These are phyloP conservation scores for Rosa hybrid DNA, from an alignment of 331 rosid genomes.

Conservation along the genomic window DNA sequence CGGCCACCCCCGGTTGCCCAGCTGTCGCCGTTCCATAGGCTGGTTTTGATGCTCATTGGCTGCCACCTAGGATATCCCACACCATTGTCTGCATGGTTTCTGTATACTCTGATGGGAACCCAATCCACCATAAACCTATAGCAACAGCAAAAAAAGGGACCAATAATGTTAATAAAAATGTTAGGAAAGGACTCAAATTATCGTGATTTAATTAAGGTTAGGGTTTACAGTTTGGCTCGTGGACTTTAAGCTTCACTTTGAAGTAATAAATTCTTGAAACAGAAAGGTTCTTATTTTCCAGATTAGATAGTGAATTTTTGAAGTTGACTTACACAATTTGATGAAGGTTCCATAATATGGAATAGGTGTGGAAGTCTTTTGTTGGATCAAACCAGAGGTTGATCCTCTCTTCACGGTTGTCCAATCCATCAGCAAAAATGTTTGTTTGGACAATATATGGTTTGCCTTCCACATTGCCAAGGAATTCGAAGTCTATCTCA, in stretches of 20 bases:
- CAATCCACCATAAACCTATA: constrained; percentile 79
- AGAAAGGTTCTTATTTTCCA: background rate
- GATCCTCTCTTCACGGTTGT: constrained; percentile 82
- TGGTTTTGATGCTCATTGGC: constrained; percentile 80
- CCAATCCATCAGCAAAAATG: constrained; percentile 70
- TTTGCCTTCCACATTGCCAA: constrained; percentile 74
- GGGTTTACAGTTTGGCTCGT: background rate
- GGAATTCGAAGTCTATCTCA: constrained; percentile 87
- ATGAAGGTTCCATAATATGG: constrained; percentile 80
- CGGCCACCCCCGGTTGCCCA: constrained; percentile 97
- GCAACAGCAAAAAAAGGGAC: background rate
- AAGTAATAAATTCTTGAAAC: background rate
- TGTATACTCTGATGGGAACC: constrained; percentile 81
- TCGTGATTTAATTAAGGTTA: background rate
- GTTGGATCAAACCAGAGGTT: constrained; percentile 98
- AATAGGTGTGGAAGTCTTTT: constrained; percentile 78
- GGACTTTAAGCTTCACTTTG: no score
- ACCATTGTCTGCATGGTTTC: constrained; percentile 88
- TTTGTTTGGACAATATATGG: constrained; percentile 84
- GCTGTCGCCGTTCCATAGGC: constrained; percentile 80
- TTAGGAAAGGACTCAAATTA: background rate
- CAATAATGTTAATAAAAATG: background rate
- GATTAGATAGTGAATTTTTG: background rate
- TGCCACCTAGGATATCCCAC: constrained; percentile 80
- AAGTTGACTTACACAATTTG: constrained; percentile 74